Conservation (phyloP, 106 monocot species). For the Ottelia alismoides region DNA sequence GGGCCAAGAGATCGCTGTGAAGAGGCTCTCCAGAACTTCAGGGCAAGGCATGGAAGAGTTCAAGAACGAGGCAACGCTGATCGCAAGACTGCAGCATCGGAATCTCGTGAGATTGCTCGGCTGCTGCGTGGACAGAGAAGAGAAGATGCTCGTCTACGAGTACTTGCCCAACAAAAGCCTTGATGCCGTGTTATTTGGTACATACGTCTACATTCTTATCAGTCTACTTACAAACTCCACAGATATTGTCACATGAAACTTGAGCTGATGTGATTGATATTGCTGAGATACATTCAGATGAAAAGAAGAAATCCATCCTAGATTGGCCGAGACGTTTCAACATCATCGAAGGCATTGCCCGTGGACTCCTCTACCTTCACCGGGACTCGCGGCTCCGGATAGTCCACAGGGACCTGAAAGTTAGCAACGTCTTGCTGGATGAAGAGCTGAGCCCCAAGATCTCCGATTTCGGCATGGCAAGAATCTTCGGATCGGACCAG, state of each 20-base stretch:
- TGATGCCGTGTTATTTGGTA: no score
- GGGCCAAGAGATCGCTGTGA: slow-evolving; percentile 5
- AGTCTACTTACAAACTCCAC: no score
- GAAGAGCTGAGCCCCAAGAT: not conserved
- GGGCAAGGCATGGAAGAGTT: not conserved
- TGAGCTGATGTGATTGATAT: no score
- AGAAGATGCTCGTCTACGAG: no score
- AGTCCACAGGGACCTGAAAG: not conserved
- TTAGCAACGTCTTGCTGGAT: slow-evolving; percentile 1
- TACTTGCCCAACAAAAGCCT: no score
- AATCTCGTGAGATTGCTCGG: slow-evolving; percentile 1
- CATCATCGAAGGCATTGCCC: slow-evolving; percentile 1
- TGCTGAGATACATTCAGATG: no score
- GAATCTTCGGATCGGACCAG: not conserved
- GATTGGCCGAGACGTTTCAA: not conserved
- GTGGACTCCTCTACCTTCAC: slow-evolving; percentile 1
- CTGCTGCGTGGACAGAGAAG: not conserved
- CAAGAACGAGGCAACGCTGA: not conserved
- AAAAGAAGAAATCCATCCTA: not conserved
- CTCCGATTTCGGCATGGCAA: not conserved
- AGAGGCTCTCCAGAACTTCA: not conserved
- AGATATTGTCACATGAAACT: no score
- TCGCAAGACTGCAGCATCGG: slow-evolving; percentile 2
- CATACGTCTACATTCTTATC: no score
- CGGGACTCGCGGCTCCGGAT: not conserved